These are phyloP conservation scores for Tilletia caries DNA, from an alignment of 1,284 basidiomycete species.

Conservation along the genomic window DNA sequence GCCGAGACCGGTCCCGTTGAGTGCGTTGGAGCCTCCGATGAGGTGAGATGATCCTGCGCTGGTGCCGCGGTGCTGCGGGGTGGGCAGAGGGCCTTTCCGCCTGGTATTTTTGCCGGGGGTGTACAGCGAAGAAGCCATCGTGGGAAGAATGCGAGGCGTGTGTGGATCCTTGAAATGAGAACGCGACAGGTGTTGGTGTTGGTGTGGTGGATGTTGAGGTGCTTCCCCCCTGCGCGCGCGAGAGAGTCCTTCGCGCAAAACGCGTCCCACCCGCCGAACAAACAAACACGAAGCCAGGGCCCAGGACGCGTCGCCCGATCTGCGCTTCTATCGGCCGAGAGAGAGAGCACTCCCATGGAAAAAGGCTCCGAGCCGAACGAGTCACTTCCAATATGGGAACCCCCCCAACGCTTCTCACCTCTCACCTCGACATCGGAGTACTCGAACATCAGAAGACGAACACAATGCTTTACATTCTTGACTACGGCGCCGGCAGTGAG, in stretches of 20 bases:
- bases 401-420: too few relatives aligned
- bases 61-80: slow-evolving; percentile 5
- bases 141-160: background rate
- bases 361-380: slow-evolving; percentile 10
- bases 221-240: background rate
- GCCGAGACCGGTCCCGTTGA: background rate
- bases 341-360: background rate
- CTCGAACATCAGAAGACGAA: too few relatives aligned
- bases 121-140: background rate
- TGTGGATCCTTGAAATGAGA: background rate
- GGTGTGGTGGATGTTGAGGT: too few relatives aligned
- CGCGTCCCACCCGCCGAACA: too few relatives aligned
- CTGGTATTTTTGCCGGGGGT: background rate
- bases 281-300: too few relatives aligned
- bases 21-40: background rate
- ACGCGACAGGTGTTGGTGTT: background rate
- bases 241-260: background rate
- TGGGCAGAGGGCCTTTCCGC: slow-evolving; percentile 1
- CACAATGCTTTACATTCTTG: slow-evolving; percentile 50
- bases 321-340: slow-evolving; percentile 8
- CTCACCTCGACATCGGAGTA: background rate
- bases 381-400: too few relatives aligned
- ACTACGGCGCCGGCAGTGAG: slow-evolving; percentile 52
- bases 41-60: slow-evolving; percentile 7
- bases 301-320: background rate